These are phyloP conservation scores for Aureobasidium namibiae DNA, from an alignment of 2,329 filamentous ascomycete genomes.

Conservation along the genomic window DNA sequence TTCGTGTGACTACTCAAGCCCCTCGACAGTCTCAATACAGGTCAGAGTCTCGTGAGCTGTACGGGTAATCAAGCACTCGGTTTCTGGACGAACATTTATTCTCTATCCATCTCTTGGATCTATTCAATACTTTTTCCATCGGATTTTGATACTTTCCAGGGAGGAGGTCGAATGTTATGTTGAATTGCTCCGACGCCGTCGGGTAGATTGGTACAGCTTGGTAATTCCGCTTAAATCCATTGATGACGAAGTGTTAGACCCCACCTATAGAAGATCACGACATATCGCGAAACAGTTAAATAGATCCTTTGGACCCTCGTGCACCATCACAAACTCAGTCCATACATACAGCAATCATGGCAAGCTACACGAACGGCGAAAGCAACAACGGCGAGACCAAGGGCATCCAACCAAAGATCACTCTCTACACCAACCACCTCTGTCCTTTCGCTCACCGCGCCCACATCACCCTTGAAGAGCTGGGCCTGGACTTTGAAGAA, in stretches of 20 bases:
- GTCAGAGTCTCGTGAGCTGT: too few relatives aligned
- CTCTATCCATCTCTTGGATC: background rate
- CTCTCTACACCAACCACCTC: conserved; percentile 59
- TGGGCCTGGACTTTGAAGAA: conserved; percentile 30
- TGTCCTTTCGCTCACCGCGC: conserved; percentile 72
- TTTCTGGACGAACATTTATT: background rate
- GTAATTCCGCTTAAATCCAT: background rate
- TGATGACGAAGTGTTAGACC: background rate
- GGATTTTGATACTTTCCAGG: background rate
- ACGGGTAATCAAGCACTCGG: background rate
- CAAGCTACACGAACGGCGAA: conserved; percentile 14
- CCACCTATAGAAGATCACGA: background rate
- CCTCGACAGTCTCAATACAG: too few relatives aligned
- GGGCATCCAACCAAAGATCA: conserved; percentile 42
- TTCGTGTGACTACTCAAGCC: too few relatives aligned
- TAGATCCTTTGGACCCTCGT: background rate
- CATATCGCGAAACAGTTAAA: background rate
- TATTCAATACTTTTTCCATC: background rate
- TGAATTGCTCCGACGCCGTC: background rate
- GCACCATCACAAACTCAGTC: background rate
- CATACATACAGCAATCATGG: background rate
- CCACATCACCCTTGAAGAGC: conserved; percentile 24
- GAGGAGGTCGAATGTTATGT: background rate
- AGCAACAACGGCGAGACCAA: conserved; percentile 21
- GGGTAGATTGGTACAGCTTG: background rate